Conservation (phyloP, 176 grass and related monocot genomes). For the Oryza longistaminata region DNA sequence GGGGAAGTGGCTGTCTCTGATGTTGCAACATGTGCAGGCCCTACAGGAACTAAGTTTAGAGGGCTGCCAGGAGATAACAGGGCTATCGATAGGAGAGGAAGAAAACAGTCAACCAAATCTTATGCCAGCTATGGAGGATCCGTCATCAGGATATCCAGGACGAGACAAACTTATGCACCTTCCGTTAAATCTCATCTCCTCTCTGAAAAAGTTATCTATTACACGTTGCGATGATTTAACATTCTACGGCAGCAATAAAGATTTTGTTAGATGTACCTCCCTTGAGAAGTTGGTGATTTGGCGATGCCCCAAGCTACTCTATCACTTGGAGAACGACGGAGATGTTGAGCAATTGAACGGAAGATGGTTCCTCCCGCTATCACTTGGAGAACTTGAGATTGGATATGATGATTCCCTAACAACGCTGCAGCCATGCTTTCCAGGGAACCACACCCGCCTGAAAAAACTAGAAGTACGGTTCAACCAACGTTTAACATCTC, state of each 20-base stretch:
- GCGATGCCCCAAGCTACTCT: fast-evolving
- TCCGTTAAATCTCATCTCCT: neutral
- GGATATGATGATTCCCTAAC: fast-evolving
- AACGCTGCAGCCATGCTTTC: no score
- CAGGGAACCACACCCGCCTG: no score
- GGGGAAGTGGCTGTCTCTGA: neutral
- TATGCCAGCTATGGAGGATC: no score
- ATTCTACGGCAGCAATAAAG: neutral
- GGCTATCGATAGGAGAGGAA: neutral
- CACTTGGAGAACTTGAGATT: no score
- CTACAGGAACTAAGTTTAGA: neutral
- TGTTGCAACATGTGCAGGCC: neutral
- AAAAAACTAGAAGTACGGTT: no score
- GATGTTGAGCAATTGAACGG: no score
- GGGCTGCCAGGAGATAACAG: neutral
- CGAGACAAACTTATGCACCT: neutral
- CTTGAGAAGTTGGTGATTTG: fast-evolving
- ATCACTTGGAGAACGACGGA: neutral
- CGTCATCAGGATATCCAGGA: neutral
- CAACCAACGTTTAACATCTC: no score
- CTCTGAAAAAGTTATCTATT: neutral
- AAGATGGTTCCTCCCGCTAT: neutral
- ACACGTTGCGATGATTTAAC: fast-evolving
- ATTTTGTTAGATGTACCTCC: neutral
- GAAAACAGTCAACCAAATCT: neutral